Conservation (phyloP, 805 yeast genomes). For the Brettanomyces custersianus region DNA sequence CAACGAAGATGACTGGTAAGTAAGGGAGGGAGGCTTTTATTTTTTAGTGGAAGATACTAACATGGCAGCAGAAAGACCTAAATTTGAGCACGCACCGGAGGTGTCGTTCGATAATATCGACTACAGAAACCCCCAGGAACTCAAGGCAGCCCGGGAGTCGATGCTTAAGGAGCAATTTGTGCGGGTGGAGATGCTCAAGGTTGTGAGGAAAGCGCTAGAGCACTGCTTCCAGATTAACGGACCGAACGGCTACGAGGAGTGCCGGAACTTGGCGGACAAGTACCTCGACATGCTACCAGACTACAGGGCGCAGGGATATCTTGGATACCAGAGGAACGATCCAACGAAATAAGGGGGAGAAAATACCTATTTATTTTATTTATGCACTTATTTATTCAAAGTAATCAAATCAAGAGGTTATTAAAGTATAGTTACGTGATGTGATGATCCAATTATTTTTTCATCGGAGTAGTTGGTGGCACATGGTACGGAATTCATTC, state of each 20-base stretch:
- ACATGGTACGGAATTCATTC: no score
- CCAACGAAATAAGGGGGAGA: conserved; percentile 66
- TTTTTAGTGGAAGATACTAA: not conserved
- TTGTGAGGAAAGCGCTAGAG: conserved; percentile 65
- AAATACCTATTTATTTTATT: no score
- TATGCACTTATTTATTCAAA: no score
- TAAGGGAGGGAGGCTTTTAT: no score
- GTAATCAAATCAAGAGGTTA: no score
- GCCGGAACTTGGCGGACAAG: conserved; percentile 69
- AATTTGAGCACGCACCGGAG: conserved; percentile 41
- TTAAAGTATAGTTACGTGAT: no score
- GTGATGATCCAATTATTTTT: no score
- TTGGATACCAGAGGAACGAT: conserved; percentile 85
- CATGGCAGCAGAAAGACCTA: conserved; percentile 6
- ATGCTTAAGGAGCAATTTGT: conserved; percentile 76
- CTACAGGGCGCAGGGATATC: conserved; percentile 60
- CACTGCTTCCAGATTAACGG: conserved; percentile 55
- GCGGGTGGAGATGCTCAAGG: conserved; percentile 55
- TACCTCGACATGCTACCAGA: conserved; percentile 70
- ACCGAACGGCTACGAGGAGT: conserved; percentile 67
- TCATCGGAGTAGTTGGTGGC: no score
- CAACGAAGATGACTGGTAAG: no score
- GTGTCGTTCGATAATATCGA: conserved; percentile 81
- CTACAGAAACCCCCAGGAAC: conserved; percentile 54
- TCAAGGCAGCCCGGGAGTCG: conserved; percentile 67